Percentiles rank a stretch among this genome's conserved stretches.
phyloP scores from a whole-genome alignment of 192 early-diverging fungal genomes.

The Umbelopsis isabellina region DNA sequence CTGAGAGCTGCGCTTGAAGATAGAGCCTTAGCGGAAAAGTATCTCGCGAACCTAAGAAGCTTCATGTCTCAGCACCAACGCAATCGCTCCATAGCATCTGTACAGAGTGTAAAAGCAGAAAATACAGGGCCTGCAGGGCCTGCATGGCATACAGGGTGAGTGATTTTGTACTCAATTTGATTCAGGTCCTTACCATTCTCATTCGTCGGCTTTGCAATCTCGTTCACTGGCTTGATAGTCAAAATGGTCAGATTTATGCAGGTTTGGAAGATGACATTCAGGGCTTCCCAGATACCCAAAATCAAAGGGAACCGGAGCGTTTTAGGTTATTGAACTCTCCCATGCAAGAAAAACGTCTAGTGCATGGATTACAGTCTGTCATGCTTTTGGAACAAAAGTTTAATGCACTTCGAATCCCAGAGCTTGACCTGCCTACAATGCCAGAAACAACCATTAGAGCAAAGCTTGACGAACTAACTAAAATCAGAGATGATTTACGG shows the following conservation, averaged over 20 bases:
- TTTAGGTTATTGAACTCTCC: slow-evolving; percentile 30
- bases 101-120: slow-evolving; percentile 39
- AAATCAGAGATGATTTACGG: slow-evolving; percentile 59
- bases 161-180: too few species aligned
- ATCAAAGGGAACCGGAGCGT: slow-evolving; percentile 26
- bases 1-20: slow-evolving; percentile 53
- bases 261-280: slow-evolving; percentile 1
- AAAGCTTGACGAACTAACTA: slow-evolving; percentile 52
- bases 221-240: not conserved
- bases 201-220: too few species aligned
- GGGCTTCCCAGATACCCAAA: not conserved
- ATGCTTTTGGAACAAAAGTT: slow-evolving; percentile 56
- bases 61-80: slow-evolving; percentile 44
- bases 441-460: slow-evolving; percentile 57
- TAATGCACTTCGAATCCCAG: slow-evolving; percentile 55
- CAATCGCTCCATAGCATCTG: slow-evolving; percentile 39
- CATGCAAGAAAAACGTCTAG: slow-evolving; percentile 34
- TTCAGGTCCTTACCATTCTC: too few species aligned
- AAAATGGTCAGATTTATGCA: slow-evolving; percentile 1
- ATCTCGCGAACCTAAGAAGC: slow-evolving; percentile 43
- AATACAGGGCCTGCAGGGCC: slow-evolving; percentile 28
- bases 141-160: not conserved
- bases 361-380: slow-evolving; percentile 61
- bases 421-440: slow-evolving; percentile 56
- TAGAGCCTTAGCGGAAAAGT: slow-evolving; percentile 42